Evolutionary conservation across 768 basidiomycete species (phyloP), one percentile per base, ranked within the genome.

Genomic region (Russula dissimulans): DNA sequence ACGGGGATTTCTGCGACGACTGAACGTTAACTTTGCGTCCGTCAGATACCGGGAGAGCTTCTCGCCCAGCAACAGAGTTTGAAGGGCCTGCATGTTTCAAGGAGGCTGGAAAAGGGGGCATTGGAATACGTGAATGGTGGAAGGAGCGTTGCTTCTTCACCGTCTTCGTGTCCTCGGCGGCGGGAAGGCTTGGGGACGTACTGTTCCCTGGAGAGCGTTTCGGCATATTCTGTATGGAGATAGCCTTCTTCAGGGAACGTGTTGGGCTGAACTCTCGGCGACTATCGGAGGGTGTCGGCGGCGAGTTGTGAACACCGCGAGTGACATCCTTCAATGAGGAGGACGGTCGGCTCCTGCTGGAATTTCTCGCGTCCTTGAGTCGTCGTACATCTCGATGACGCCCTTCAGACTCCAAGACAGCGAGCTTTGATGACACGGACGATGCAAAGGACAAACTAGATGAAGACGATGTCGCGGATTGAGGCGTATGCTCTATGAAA

Each of bases 81-180:
- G 48, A 63, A 14, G 71, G 68, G 32, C 64, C 67, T 15, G 66
- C 43, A 48, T 72, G 71, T 32, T 70, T 69, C 47, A 72, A 57
- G 1, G 68, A 65, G 5, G 59, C 31, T 29, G 71, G 79, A 11
- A 84, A 69, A 32, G 81, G 74, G 17, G 81, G 80, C n/a, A 83
- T 69, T 41, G 81, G 79, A 14, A 81, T 69, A 46, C 79, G 81
- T 45, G 80, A 73, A 65, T 81, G 78, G 69, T 84, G 79, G 64
- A 85, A 86, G n/a, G 81, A 84, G 41, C 80, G 80, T 68, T 84
- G 83, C 69, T 85, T 75, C 65, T 84, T 60, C 73, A 76, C 15
- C 72, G 72, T 15, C 52, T 71, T 68, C 4, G 49, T 46, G 31
- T 75, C 78, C 22, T 74, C 72, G 18, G 65, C 52, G n/a, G 66